Conservation (phyloP, 2,329 filamentous ascomycete genomes). For the Penicillium sp. region DNA sequence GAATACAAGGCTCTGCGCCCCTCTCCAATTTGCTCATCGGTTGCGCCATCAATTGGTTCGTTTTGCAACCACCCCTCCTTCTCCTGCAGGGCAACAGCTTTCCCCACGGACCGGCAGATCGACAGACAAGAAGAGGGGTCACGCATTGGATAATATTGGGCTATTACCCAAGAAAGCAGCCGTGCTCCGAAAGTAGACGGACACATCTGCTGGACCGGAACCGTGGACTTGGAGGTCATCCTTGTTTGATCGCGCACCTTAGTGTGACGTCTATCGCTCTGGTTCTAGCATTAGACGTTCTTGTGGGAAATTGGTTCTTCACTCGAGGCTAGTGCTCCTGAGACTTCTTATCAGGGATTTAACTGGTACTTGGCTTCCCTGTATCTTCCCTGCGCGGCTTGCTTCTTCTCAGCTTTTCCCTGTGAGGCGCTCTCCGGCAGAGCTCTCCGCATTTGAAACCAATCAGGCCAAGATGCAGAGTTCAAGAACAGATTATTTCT, state of each 20-base stretch:
- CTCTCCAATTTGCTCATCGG: conserved; percentile 15
- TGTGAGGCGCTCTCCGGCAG: conserved; percentile 39
- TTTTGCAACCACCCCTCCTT: conserved; percentile 23
- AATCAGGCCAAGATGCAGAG: conserved; percentile 42
- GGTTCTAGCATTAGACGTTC: conserved; percentile 15
- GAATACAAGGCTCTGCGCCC: conserved; percentile 12
- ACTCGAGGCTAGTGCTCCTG: conserved; percentile 21
- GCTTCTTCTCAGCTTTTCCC: conserved; percentile 16
- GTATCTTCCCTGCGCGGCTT: conserved; percentile 9
- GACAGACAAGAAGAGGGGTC: conserved; percentile 25
- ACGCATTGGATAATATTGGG: conserved; percentile 19
- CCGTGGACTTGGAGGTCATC: conserved; percentile 19
- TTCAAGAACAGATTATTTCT: conserved; percentile 37
- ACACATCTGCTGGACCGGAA: conserved; percentile 11
- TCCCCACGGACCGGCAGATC: conserved; percentile 33
- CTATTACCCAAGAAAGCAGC: conserved; percentile 11
- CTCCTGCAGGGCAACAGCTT: conserved; percentile 30
- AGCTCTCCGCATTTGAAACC: conserved; percentile 38
- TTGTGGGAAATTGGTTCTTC: conserved; percentile 13
- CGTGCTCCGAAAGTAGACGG: conserved; percentile 19
- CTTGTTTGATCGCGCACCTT: conserved; percentile 7
- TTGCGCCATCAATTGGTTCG: conserved; percentile 27
- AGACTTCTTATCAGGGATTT: conserved; percentile 21
- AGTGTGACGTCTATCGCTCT: conserved; percentile 18
- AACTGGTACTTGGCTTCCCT: conserved; percentile 10